Evolutionary conservation across 208 protist genomes (phyloP).

Genomic region (Crithidia mellificae): DNA sequence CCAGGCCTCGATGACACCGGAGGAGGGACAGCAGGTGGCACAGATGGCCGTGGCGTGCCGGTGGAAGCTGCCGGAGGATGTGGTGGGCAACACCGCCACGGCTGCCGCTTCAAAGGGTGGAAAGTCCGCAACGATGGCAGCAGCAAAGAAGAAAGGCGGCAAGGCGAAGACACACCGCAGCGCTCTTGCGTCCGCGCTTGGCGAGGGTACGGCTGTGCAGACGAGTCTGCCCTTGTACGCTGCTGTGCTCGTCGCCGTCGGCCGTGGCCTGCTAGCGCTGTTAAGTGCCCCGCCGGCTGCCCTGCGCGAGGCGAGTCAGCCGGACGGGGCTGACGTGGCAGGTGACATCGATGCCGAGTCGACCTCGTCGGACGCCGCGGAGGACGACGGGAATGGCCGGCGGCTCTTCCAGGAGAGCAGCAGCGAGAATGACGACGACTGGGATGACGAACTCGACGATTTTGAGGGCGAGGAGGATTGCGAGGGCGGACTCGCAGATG

Average conservation of each 20-base stretch:
- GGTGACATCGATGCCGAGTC: neutral
- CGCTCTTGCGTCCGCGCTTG: slow-evolving; percentile 7
- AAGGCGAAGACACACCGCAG: neutral
- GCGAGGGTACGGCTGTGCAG: slow-evolving; percentile 10
- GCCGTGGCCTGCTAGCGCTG: slow-evolving; percentile 27
- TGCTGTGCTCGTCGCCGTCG: slow-evolving; percentile 22
- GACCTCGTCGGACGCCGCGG: neutral
- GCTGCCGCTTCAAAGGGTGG: neutral
- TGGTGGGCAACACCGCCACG: neutral
- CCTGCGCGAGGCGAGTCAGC: slow-evolving; percentile 8
- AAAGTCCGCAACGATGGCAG: too few species aligned
- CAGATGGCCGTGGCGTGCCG: slow-evolving; percentile 26
- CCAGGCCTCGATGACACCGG: slow-evolving; percentile 8
- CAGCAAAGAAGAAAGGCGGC: neutral
- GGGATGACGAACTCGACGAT: slow-evolving; percentile 20
- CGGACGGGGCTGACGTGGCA: slow-evolving; percentile 1
- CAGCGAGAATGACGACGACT: slow-evolving; percentile 23
- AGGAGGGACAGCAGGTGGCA: slow-evolving; percentile 22
- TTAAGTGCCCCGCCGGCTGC: slow-evolving; percentile 3
- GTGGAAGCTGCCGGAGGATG: slow-evolving; percentile 25
- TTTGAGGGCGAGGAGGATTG: slow-evolving; percentile 12
- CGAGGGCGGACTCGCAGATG: neutral
- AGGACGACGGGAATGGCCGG: slow-evolving; percentile 11
- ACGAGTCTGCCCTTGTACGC: slow-evolving; percentile 29
- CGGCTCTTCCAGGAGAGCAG: slow-evolving; percentile 27